phyloP scores from a whole-genome alignment of 1,139 yeast genomes.

The Torulaspora pretoriensis region DNA sequence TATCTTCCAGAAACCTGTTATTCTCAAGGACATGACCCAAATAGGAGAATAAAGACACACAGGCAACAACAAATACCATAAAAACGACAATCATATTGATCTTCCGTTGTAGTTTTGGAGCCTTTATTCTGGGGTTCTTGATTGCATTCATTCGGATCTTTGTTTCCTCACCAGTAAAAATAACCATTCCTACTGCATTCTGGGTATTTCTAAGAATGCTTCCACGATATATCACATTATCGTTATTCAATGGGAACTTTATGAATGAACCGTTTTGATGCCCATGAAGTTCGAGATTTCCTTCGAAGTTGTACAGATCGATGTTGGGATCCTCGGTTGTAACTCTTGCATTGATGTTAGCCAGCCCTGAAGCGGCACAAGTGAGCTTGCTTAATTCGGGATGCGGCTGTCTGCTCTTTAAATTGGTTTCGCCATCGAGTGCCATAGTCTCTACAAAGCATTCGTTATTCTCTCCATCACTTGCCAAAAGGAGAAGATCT shows the following conservation, averaged over 20 bases:
- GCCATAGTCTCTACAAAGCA: conserved; percentile 96
- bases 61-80: conserved; percentile 79
- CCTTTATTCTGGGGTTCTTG: conserved; percentile 82
- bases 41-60: conserved; percentile 73
- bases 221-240: conserved; percentile 83
- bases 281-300: conserved; percentile 44
- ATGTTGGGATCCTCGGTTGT: conserved; percentile 86
- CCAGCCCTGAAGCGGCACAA: conserved; percentile 50
- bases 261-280: conserved; percentile 27
- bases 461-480: conserved; percentile 63
- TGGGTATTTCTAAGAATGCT: conserved; percentile 80
- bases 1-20: conserved; percentile 39
- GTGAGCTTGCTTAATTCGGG: conserved; percentile 52
- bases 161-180: conserved; percentile 93
- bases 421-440: conserved; percentile 91
- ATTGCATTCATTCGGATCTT: conserved; percentile 94
- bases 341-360: conserved; percentile 48
- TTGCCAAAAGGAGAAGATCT: conserved; percentile 67
- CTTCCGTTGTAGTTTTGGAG: conserved; percentile 82
- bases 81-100: conserved; percentile 80
- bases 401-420: conserved; percentile 70
- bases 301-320: conserved; percentile 90
- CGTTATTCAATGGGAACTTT: conserved; percentile 64
- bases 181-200: conserved; percentile 68
- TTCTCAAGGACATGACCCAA: conserved; percentile 67